Base-by-base conservation (phyloP, 345 rosid genomes). In the Gynandropsis gynandra region DNA sequence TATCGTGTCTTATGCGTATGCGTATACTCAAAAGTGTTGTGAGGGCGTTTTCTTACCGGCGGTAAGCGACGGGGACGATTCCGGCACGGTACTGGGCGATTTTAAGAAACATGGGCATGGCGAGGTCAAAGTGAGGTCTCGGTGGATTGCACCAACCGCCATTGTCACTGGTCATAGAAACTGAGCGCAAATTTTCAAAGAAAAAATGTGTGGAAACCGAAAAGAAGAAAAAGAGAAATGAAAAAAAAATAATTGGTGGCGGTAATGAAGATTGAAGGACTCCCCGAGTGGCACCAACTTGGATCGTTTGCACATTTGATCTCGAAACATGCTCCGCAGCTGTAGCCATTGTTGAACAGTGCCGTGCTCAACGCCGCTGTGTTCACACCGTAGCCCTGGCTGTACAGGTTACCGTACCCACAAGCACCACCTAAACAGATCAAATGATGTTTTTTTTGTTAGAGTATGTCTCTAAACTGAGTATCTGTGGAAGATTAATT, bases 81-180 rank as follows among this genome's bases (percentile, higher is more conserved):
- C 89, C 86, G 33, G 89, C 89, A 0, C 80, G 77, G 64, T 82
- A 82, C 70, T 82, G 73, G 1, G 89, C 89, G 37, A 82, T 77
- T 68, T 79, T 79, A 10, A 79, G 85, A 66, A 82, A 82, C 79
- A 79, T 72, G 13, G 89, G 89, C 86, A 79, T 80, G 35, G 89
- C 81, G 3, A 82, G 79, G 62, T 82, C 89, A 18, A 82, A 82
- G 59, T 82, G 86, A 2, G 83, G 59, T 5, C 81, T 74, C 19
- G 89, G 89, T 44, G 89, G 89, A 70, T 82, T 82, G 54, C 89
- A 82, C 89, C 89, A 82, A 14, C 89, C 89, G 10, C 89, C 89
- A 38, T 75, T 70, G 27, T 79, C 85, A 47, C 67, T 79, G 2
- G 89, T n/a, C n/a, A n/a, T n/a, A n/a, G n/a, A n/a, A n/a, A n/a